Base-by-base conservation (phyloP, 2,329 filamentous ascomycete species). In the Huntiella moniliformis region DNA sequence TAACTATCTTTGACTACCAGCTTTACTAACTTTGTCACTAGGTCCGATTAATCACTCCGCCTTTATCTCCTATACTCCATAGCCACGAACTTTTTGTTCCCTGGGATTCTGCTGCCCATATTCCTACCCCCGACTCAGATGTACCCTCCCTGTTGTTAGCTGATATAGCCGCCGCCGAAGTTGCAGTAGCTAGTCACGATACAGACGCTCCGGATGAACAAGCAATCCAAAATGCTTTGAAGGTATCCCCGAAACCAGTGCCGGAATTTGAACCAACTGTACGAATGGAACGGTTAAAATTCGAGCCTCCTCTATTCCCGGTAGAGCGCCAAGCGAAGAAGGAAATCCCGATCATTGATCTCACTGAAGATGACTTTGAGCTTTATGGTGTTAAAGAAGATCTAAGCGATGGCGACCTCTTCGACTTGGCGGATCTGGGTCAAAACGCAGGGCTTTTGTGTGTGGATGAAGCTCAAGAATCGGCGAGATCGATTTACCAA, bases 401-500 rank as follows among this genome's bases (percentile, higher is more conserved):
- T 42, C 10, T 28, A 3, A 28, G 22, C 10, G 22, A 28, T 10
- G 22, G 22, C 10, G 22, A 28, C 22, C 22, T 28, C 22, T 28
- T 28, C 2, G 22, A 28, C 10, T 8, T 28, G 7, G 22, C 22
- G 4, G 22, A 28, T 28, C 22, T 28, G 7, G 22, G 22, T 3
- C 22, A 28, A 8, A 28, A 28, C 10, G 22, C 22, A 28, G 22
- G 22, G 7, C 10, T 28, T 4, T 8, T 40, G 11, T 49, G 39
- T 36, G n/a, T 17, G 8, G 13, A 31, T 6, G 46, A 46, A 17
- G 35, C 40, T n/a, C 13, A 46, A 33, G 36, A 11, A 35, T n/a
- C 46, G 1, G 31, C 16, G 7, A 16, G 13, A 18, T 32, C 31
- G 12, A 37, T 54, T 4, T 56, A 57, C 33, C 54, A 58, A 46